Base-by-base conservation (phyloP, 2,329 filamentous ascomycete species). In the Hirsutella rhossiliensis region DNA sequence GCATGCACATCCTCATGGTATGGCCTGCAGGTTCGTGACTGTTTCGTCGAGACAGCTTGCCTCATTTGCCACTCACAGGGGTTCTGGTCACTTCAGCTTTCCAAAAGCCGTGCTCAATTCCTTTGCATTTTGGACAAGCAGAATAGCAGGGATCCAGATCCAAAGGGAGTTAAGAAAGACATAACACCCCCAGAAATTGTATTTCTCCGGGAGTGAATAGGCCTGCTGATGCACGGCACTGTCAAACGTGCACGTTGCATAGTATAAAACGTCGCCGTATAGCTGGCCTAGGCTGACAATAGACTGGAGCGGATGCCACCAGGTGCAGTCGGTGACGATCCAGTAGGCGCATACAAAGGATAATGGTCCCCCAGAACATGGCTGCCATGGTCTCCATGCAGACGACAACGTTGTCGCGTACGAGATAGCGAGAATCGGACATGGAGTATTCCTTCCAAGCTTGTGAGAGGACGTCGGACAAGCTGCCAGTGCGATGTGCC, bases 391-490 rank as follows among this genome's bases (percentile, higher is more conserved):
- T 61, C 56, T 77, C 73, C 71, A 76, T 76, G 51, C 64, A 67
- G 15, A 75, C 61, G n/a, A 73, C 58, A 50, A 77, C 75, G 18
- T 68, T 54, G 52, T 76, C 70, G 11, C 61, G 63, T 1, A 66
- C 72, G 36, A 76, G 60, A 54, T 76, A 77, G 48, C 73, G 68
- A 3, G 71, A 75, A 55, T 77, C 73, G 8, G 71, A 73, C 29
- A 75, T 63, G 4, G 73, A 65, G 58, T 76, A 76, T 50, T 76
- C 73, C 52, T 76, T 77, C 73, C 73, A 77, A 1, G 74, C 60
- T 54, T 77, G 70, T 19, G 66, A 71, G 39, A 76, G 68, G 29
- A 74, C 50, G 52, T 67, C 58, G 23, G 56, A 55, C 23, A 55
- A 55, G 29, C 59, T 51, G 30, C 62, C 64, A 51, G 76, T 66